phyloP scores from a whole-genome alignment of 768 basidiomycete genomes.

The Tulasnella sp. region DNA sequence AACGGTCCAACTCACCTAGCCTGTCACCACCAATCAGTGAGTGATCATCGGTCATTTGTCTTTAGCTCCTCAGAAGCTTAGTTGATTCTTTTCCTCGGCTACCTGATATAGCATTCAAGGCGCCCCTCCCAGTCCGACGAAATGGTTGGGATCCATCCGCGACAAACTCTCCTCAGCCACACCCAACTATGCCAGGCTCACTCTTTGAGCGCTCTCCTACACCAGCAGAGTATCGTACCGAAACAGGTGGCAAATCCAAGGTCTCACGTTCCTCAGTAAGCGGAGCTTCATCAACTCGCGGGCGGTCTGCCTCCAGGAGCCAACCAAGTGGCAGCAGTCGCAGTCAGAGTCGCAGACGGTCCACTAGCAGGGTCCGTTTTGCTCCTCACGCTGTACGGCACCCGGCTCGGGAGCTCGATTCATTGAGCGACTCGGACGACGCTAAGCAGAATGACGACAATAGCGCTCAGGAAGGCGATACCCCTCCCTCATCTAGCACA shows the following conservation, averaged over 20 bases:
- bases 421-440: too few relatives aligned
- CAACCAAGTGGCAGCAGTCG: not conserved
- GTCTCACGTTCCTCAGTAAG: not conserved
- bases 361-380: conserved; percentile 3
- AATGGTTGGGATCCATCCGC: not conserved
- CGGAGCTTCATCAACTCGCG: not conserved
- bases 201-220: conserved; percentile 10
- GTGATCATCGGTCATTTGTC: not conserved
- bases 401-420: not conserved
- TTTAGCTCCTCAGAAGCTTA: too few relatives aligned
- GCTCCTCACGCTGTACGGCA: conserved; percentile 2
- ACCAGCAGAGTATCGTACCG: not conserved
- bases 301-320: not conserved
- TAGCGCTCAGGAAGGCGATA: too few relatives aligned
- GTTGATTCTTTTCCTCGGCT: too few relatives aligned
- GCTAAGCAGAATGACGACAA: too few relatives aligned
- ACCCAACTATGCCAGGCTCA: conserved; percentile 9
- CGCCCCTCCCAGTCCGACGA: not conserved
- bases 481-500: not conserved
- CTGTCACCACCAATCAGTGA: not conserved
- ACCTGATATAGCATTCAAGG: not conserved
- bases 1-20: not conserved
- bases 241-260: not conserved
- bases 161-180: not conserved
- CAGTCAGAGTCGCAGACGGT: not conserved